Base-by-base conservation (phyloP, 495 filamentous ascomycete genomes). In the Geopyxis carbonaria region DNA sequence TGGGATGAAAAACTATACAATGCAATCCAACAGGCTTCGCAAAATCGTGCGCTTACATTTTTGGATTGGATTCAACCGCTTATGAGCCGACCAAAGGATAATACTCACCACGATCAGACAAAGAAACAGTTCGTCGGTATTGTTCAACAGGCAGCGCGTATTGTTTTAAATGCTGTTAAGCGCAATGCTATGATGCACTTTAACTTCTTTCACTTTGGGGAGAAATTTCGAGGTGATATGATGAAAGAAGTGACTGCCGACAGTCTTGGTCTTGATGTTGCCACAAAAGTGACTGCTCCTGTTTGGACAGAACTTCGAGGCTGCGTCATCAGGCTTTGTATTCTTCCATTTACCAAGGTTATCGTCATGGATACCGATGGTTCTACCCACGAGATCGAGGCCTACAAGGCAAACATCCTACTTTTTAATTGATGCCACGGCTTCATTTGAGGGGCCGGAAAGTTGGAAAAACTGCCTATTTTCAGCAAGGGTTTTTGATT, bases 201-300 rank as follows among this genome's bases (percentile, higher is more conserved):
- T 11, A 22, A 19, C 9, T 39, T 39, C 18, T 18, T 22, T 11
- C 16, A 22, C 7, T 22, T 24, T 19, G 21, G 34, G 11, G 34
- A 37, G 3, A 1, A 9, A 11, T 37, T 37, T n/a, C 9, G n/a
- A 7, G 15, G 19, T 23, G 22, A 18, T n/a, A 23, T 20, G n/a
- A 37, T 37, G 34, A 37, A 37, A 23, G 34, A 37, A 11, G 34
- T 37, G 9, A 37, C 34, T 1, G 34, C 9, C 1, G 34, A 37
- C 25, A 37, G 8, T 11, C 8, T 37, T 1, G 34, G 34, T 11
- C 19, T 24, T 8, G 34, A 37, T n/a, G 34, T 24, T 19, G 34
- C 34, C 10, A 11, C 34, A 3, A 37, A 37, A 24, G 19, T 16
- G 8, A 22, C 16, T 8, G 16, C 34, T 37, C 25, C 34, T 2